phyloP scores from a whole-genome alignment of 441 rosid species.

The Populus hybrid region DNA sequence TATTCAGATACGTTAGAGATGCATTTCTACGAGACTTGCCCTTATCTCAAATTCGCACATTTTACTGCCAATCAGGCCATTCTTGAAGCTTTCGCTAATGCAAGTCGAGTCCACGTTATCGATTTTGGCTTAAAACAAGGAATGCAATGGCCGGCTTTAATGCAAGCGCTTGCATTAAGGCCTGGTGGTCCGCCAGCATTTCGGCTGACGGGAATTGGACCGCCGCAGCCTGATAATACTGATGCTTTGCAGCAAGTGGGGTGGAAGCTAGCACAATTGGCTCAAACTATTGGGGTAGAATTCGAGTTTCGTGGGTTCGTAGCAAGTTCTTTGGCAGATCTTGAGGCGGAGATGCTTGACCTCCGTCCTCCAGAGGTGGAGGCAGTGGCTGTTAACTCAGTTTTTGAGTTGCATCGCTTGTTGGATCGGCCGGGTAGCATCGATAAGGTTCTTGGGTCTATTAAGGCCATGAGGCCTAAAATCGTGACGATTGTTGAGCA shows the following conservation, averaged over 20 bases:
- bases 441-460: conserved; percentile 60
- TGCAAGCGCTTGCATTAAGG: conserved; percentile 73
- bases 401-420: conserved; percentile 79
- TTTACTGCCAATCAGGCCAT: no score
- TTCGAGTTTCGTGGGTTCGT: conserved; percentile 84
- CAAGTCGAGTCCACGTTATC: no score
- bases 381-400: conserved; percentile 81
- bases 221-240: conserved; percentile 55
- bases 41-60: no score
- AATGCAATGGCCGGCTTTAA: conserved; percentile 87
- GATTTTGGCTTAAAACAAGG: conserved; percentile 83
- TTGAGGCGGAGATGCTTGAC: conserved; percentile 73
- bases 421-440: conserved; percentile 65
- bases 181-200: conserved; percentile 88
- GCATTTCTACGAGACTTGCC: no score
- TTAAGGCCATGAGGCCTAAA: conserved; percentile 68
- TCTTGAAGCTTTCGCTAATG: no score
- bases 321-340: conserved; percentile 74
- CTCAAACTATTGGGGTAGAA: conserved; percentile 67
- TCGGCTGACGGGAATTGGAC: conserved; percentile 80
- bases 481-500: conserved; percentile 85
- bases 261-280: conserved; percentile 73
- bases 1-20: no score
- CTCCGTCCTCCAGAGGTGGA: conserved; percentile 60
- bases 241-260: conserved; percentile 80